Evolutionary conservation across 2,329 filamentous ascomycete genomes (phyloP).

Genomic region (Stemphylium vesicarium): DNA sequence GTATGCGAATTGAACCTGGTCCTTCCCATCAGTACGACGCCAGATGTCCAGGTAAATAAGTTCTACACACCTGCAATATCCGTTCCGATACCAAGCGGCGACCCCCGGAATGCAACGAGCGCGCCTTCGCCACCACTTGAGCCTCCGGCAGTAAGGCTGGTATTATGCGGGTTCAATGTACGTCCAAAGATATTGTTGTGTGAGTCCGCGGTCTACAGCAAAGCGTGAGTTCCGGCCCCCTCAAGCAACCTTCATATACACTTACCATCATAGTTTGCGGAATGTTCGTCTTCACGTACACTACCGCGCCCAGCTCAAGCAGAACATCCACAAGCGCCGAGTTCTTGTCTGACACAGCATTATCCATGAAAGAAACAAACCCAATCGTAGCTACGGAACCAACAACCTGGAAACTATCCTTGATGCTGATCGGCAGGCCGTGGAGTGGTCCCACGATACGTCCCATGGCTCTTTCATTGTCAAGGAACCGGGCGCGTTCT

Average conservation of each 20-base stretch:
- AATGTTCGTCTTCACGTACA: constrained; percentile 72
- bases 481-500: constrained; percentile 56
- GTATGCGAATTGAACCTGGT: constrained; percentile 53
- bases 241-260: neutral
- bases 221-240: no score
- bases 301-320: constrained; percentile 64
- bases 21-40: neutral
- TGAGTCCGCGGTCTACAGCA: constrained; percentile 58
- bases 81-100: constrained; percentile 64
- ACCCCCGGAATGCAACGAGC: constrained; percentile 64
- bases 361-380: constrained; percentile 64
- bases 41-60: neutral
- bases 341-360: constrained; percentile 56
- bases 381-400: constrained; percentile 62
- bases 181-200: constrained; percentile 69
- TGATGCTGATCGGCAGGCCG: constrained; percentile 67
- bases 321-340: constrained; percentile 64
- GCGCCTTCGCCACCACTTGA: constrained; percentile 70
- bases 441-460: constrained; percentile 66
- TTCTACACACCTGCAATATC: constrained; percentile 55
- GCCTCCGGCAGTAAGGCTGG: constrained; percentile 64
- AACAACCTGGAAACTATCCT: constrained; percentile 69
- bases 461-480: constrained; percentile 55
- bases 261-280: constrained; percentile 70
- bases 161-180: constrained; percentile 65